These are phyloP conservation scores for Leccinum barrowsii DNA, from an alignment of 768 basidiomycete species.

Conservation along the genomic window DNA sequence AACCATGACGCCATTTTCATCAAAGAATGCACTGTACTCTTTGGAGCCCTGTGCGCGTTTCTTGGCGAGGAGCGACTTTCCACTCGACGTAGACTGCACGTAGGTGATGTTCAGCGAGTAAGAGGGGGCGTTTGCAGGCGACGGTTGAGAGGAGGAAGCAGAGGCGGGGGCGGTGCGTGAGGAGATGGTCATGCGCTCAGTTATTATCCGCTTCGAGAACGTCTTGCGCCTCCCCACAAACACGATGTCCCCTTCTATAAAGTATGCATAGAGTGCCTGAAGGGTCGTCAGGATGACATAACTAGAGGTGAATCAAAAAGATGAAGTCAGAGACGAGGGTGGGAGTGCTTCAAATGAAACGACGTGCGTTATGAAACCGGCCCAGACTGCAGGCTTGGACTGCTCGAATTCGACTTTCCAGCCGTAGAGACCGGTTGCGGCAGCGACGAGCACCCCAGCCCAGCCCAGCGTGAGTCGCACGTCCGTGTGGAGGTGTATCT, in stretches of 20 bases:
- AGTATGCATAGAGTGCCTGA: constrained; percentile 81
- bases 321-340: constrained; percentile 4
- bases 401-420: constrained; percentile 87
- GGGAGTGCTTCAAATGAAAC: constrained; percentile 5
- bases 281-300: constrained; percentile 70
- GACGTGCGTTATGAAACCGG: constrained; percentile 74
- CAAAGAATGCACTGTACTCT: constrained; percentile 74
- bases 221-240: constrained; percentile 90
- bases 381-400: constrained; percentile 76
- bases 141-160: constrained; percentile 8
- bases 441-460: constrained; percentile 78
- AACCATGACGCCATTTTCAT: constrained; percentile 75
- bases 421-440: constrained; percentile 79
- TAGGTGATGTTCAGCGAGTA: constrained; percentile 69
- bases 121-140: constrained; percentile 50
- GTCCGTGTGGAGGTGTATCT: constrained; percentile 84
- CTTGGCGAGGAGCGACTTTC: constrained; percentile 79
- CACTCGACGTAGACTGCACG: constrained; percentile 76
- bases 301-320: constrained; percentile 36
- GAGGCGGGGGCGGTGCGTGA: constrained; percentile 58
- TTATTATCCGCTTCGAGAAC: constrained; percentile 88
- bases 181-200: constrained; percentile 79
- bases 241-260: constrained; percentile 78
- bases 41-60: constrained; percentile 56
- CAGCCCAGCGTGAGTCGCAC: constrained; percentile 86